Evolutionary conservation across 2,329 filamentous ascomycete species (phyloP), one percentile per base, ranked within the genome.

Genomic region (Cladosporium austrohemisphaericum): DNA sequence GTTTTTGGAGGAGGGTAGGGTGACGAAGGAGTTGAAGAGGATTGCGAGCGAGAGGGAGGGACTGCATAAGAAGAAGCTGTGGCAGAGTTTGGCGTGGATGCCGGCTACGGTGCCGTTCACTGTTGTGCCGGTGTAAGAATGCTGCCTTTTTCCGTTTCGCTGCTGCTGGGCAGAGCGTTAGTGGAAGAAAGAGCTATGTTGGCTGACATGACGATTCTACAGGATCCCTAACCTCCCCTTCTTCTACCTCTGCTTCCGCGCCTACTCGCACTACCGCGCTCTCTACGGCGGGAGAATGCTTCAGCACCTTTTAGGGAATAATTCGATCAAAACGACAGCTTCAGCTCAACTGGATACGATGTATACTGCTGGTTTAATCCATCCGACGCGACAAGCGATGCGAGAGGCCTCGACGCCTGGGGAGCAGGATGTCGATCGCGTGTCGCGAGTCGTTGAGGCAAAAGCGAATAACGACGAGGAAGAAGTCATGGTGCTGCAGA

Each of bases 161-260:
- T 41, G 20, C n/a, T n/a, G 19, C 9, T 41, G n/a, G n/a, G n/a
- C n/a, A n/a, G n/a, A n/a, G n/a, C n/a, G n/a, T n/a, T n/a, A n/a
- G n/a, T n/a, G n/a, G 11, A 33, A 29, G 19, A 16, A 18, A 44
- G 23, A 5, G 22, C n/a, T 19, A 9, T 20, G 10, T 14, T 23
- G 18, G 26, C 47, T 44, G 16, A 50, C 38, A 18, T 14, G 6
- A 19, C 9, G 14, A 7, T 3, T 9, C 19, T n/a, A 33, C 48
- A 94, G 88, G 54, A 78, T 96, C 55, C 91, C 92, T 28, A 96
- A 98, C 65, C 75, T 98, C 10, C 93, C 93, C 14, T 97, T 97
- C 75, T 97, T 97, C 75, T 98, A 97, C 68, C 79, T 97, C 32
- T 81, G 81, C 14, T 98, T 94, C 72, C 81, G 93, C 56, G 86